Evolutionary conservation across 768 basidiomycete species (phyloP), one percentile per base, ranked within the genome.

Genomic region (Lentinula sp.): DNA sequence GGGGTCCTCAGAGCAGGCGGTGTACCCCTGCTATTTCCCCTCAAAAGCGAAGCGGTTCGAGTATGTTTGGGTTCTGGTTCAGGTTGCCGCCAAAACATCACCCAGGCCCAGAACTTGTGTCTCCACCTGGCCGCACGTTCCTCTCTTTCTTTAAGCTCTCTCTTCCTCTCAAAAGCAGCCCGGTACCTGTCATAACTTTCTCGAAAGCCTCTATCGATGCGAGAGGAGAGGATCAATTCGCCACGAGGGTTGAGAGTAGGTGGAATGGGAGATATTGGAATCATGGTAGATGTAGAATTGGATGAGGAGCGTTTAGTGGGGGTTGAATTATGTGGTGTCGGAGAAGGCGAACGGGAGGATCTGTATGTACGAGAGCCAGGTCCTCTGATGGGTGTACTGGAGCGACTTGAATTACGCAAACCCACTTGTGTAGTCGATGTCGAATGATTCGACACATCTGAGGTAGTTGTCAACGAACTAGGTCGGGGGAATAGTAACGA

Each of bases 111-210:
- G 49, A 76, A 37, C 65, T 67, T 70, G 18, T 70, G 72, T 58
- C 70, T 68, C 74, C 72, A 75, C 33, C 68, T 70, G 48, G 67
- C 69, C 61, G 66, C 61, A 41, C 69, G 60, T 43, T 71, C 69
- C 8, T 51, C 66, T 45, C 81, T 77, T 64, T 83, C 82, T 58
- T 81, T 80, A 67, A 89, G 89, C 63, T 86, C 86, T 28, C 93
- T 74, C 64, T 82, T 79, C 55, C 87, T 77, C 74, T 98, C 96
- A 72, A 97, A 98, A 35, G 86, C 87, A 8, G 85, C 78, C 20
- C 96, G 84, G 73, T 98, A 94, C 15, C 93, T 84, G 72, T 98
- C 95, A 74, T 99, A 99, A 0, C 88, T 82, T 59, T 98, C 97
- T 23, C 91, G 80, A 72, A 98, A 98, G 18, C 72, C 68, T 56